Base-by-base conservation (phyloP, 495 filamentous ascomycete genomes). In the Aspergillus bertholletiae region DNA sequence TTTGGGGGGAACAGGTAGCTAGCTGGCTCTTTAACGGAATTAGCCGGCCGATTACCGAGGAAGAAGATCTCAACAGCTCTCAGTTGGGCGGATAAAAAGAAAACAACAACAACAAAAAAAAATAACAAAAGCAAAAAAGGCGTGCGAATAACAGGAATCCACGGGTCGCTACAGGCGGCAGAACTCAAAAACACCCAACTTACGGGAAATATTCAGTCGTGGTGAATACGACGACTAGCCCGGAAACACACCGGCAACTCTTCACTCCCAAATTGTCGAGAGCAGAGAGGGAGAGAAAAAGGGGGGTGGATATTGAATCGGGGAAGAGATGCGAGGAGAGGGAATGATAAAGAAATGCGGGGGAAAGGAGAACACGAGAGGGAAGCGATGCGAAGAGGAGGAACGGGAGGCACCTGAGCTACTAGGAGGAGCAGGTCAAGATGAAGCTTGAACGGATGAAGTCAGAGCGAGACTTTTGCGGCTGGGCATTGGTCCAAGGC, bases 91-190 rank as follows among this genome's bases (percentile, higher is more conserved):
- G n/a, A n/a, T n/a, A n/a, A n/a, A n/a, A n/a, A n/a, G n/a, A n/a
- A n/a, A n/a, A n/a, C n/a, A n/a, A n/a, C n/a, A n/a, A n/a, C n/a
- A n/a, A n/a, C n/a, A n/a, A n/a, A n/a, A n/a, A n/a, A n/a, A n/a
- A n/a, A n/a, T n/a, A n/a, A n/a, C n/a, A n/a, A n/a, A n/a, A n/a
- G n/a, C 6, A 21, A 12, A 2, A 22, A 18, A 43, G 22, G 22
- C 39, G 39, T 43, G 39, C 39, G 39, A 43, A 18, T 43, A 30
- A 27, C 17, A 34, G 30, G 46, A 34, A 34, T 22, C 46, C 46
- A 49, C 28, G 34, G 46, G 23, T 49, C 21, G 64, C 77, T 46
- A 65, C 71, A 78, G 55, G 65, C 73, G 20, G 74, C 74, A 62
- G 78, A 83, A 74, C 35, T 51, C 37, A 51, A 51, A 51, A 51